Conservation (phyloP, 805 yeast species). For the Sungouiella thailandica region DNA sequence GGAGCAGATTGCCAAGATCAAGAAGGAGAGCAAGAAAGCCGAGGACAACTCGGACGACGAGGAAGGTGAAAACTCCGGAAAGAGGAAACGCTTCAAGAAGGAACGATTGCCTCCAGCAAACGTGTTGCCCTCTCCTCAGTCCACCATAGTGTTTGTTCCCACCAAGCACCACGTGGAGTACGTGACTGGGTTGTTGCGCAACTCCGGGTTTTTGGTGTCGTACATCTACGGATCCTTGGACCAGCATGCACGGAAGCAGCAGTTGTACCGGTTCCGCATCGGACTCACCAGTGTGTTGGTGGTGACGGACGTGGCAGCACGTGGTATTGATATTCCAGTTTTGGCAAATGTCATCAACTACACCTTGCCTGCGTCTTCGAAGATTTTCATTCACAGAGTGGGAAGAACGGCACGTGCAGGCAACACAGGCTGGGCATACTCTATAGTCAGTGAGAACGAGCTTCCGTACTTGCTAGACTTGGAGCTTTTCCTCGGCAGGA, state of each 20-base stretch:
- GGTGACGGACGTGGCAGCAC: slow-evolving; percentile 97
- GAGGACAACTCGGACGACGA: slow-evolving; percentile 34
- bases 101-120: slow-evolving; percentile 72
- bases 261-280: slow-evolving; percentile 74
- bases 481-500: slow-evolving; percentile 84
- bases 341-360: slow-evolving; percentile 92
- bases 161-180: slow-evolving; percentile 98
- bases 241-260: slow-evolving; percentile 90
- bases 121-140: slow-evolving; percentile 75
- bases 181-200: slow-evolving; percentile 61
- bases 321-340: slow-evolving; percentile 98
- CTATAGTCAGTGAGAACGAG: slow-evolving; percentile 79
- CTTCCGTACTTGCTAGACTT: slow-evolving; percentile 86
- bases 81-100: slow-evolving; percentile 40
- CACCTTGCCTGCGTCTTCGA: slow-evolving; percentile 86
- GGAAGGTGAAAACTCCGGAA: slow-evolving; percentile 23
- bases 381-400: slow-evolving; percentile 92
- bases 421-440: slow-evolving; percentile 94
- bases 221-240: slow-evolving; percentile 92
- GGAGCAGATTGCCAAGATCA: slow-evolving; percentile 54
- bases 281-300: slow-evolving; percentile 85
- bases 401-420: slow-evolving; percentile 99
- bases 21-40: slow-evolving; percentile 52
- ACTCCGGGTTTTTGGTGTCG: slow-evolving; percentile 81
- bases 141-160: slow-evolving; percentile 93